Evolutionary conservation across 768 basidiomycete species (phyloP).

Genomic region (Ephemerocybe angulata): DNA sequence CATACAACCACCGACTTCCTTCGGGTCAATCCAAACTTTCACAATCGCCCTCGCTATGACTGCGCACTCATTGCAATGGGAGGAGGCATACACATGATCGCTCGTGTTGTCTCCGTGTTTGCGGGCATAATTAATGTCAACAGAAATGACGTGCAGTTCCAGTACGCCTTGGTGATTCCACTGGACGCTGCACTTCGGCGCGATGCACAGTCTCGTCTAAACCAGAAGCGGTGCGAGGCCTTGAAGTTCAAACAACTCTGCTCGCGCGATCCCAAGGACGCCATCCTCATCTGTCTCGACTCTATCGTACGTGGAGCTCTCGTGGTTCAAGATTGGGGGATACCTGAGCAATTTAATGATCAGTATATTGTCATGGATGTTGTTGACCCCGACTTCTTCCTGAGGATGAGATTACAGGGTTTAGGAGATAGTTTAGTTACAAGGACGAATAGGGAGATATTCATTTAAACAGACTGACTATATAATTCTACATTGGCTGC

Average conservation of each 20-base stretch:
- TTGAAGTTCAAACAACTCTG: not conserved
- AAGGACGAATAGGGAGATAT: no score
- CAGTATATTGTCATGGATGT: not conserved
- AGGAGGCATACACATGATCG: not conserved
- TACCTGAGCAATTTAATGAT: not conserved
- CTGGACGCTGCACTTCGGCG: not conserved
- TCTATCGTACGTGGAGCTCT: not conserved
- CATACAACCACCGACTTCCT: not conserved
- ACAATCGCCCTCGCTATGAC: not conserved
- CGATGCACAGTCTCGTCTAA: not conserved
- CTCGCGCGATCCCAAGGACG: not conserved
- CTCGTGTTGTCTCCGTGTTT: not conserved
- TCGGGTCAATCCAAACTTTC: not conserved
- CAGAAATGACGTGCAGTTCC: not conserved
- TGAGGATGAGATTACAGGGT: not conserved
- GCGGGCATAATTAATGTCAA: not conserved
- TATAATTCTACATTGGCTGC: no score
- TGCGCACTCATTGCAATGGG: constrained; percentile 1
- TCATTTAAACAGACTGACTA: no score
- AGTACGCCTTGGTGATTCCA: not conserved
- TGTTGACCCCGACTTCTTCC: not conserved
- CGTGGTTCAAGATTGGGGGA: not conserved
- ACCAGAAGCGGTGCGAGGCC: not conserved
- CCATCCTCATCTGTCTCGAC: not conserved
- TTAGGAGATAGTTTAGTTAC: no score